Evolutionary conservation across 805 yeast species (phyloP).

Genomic region (Henningerozyma blattae): DNA sequence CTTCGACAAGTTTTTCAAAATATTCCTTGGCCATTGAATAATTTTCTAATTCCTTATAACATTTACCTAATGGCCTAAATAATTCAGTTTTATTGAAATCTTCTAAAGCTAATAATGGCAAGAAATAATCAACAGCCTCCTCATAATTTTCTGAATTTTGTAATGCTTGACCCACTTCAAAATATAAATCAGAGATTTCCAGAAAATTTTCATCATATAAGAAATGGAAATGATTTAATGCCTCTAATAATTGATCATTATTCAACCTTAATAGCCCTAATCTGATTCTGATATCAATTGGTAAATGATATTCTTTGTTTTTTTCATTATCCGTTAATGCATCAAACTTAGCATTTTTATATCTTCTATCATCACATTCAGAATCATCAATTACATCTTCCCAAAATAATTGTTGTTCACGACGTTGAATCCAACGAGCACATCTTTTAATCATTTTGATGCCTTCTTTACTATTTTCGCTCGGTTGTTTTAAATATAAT

Average conservation of each 20-base stretch:
- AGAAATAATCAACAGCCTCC: constrained; percentile 64
- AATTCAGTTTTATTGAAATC: constrained; percentile 39
- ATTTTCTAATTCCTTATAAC: constrained; percentile 63
- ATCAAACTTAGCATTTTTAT: constrained; percentile 33
- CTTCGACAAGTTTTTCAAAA: constrained; percentile 42
- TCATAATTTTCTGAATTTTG: constrained; percentile 56
- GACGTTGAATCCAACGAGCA: constrained; percentile 70
- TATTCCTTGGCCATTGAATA: constrained; percentile 52
- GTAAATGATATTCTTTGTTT: constrained; percentile 37
- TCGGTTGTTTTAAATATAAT: constrained; percentile 40
- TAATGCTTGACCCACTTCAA: constrained; percentile 64
- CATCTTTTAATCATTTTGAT: constrained; percentile 54
- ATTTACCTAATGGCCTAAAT: constrained; percentile 51
- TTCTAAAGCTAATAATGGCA: constrained; percentile 42
- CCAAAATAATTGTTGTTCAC: constrained; percentile 42
- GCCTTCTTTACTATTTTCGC: constrained; percentile 48
- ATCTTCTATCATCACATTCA: constrained; percentile 71
- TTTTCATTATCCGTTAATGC: constrained; percentile 28
- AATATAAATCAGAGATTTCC: constrained; percentile 60
- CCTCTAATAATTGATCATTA: constrained; percentile 53
- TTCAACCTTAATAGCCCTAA: constrained; percentile 64
- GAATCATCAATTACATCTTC: constrained; percentile 47
- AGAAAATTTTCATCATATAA: constrained; percentile 44
- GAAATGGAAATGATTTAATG: constrained; percentile 53
- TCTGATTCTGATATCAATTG: constrained; percentile 80